Conservation (phyloP, 768 basidiomycete species). For the Wakefieldia striispora region DNA sequence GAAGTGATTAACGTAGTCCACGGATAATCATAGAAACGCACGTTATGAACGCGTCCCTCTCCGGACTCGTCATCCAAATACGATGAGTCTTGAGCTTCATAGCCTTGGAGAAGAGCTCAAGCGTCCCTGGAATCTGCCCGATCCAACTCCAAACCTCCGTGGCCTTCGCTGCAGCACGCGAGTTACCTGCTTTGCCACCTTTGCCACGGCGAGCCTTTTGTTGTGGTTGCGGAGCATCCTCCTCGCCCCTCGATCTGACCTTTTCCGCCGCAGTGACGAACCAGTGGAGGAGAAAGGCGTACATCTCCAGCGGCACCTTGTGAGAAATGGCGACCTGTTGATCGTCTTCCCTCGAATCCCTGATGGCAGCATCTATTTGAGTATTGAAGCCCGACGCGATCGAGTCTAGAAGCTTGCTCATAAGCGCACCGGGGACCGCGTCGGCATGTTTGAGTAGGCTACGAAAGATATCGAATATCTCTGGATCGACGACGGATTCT, state of each 20-base stretch:
- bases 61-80: constrained; percentile 87
- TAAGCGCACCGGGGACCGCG: constrained; percentile 56
- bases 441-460: constrained; percentile 77
- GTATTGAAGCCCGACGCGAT: constrained; percentile 71
- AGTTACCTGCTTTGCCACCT: constrained; percentile 52
- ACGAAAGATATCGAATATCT: constrained; percentile 80
- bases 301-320: constrained; percentile 81
- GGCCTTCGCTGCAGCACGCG: constrained; percentile 41
- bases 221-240: constrained; percentile 46
- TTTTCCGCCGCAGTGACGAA: constrained; percentile 82
- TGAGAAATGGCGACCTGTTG: constrained; percentile 60
- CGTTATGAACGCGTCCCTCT: constrained; percentile 85
- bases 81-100: constrained; percentile 68
- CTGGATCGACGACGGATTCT: constrained; percentile 59
- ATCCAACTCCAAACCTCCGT: constrained; percentile 69
- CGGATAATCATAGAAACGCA: constrained; percentile 6
- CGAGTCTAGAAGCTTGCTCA: constrained; percentile 88
- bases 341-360: constrained; percentile 69
- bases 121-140: constrained; percentile 67
- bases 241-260: constrained; percentile 53
- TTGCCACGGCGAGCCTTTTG: no score
- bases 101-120: constrained; percentile 70
- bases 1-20: constrained; percentile 3
- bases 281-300: constrained; percentile 91
- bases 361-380: constrained; percentile 69